Conservation (phyloP, 306 rosid species). For the Alnus glutinosa region DNA sequence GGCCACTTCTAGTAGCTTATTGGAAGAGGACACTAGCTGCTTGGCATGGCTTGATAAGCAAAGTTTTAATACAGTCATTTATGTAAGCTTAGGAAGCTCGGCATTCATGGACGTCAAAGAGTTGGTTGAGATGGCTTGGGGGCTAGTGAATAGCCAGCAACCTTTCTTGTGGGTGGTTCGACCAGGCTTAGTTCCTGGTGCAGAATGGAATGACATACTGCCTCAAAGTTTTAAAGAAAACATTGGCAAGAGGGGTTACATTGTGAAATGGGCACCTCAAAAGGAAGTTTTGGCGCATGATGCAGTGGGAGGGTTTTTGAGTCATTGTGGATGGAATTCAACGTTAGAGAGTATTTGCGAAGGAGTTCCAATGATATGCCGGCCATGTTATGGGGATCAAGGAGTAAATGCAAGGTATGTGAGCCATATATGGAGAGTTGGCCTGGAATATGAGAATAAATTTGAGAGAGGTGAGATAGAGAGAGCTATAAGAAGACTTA, state of each 20-base stretch:
- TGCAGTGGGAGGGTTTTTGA: constrained; percentile 50
- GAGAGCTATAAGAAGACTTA: too few species aligned
- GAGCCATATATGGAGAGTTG: too few species aligned
- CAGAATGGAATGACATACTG: constrained; percentile 19
- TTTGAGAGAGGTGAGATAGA: too few species aligned
- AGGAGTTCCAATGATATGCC: too few species aligned
- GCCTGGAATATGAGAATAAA: too few species aligned
- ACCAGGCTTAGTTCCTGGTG: constrained; percentile 6
- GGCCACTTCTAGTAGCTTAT: constrained; percentile 5
- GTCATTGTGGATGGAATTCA: constrained; percentile 57
- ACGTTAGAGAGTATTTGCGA: background rate
- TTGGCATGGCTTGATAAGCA: constrained; percentile 32
- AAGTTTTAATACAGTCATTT: constrained; percentile 15
- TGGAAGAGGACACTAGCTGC: constrained; percentile 29
- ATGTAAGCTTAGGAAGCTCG: constrained; percentile 23
- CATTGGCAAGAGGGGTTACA: constrained; percentile 25
- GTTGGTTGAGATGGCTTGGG: too few species aligned
- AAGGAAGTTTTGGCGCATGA: constrained; percentile 40
- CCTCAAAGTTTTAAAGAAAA: constrained; percentile 19
- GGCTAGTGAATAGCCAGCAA: too few species aligned
- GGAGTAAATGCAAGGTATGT: too few species aligned
- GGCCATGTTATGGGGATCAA: too few species aligned
- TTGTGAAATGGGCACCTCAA: constrained; percentile 51
- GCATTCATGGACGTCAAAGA: too few species aligned
- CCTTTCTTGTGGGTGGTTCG: constrained; percentile 37